These are phyloP conservation scores for Vachellia collinsii DNA, from an alignment of 306 rosid genomes.

Conservation along the genomic window DNA sequence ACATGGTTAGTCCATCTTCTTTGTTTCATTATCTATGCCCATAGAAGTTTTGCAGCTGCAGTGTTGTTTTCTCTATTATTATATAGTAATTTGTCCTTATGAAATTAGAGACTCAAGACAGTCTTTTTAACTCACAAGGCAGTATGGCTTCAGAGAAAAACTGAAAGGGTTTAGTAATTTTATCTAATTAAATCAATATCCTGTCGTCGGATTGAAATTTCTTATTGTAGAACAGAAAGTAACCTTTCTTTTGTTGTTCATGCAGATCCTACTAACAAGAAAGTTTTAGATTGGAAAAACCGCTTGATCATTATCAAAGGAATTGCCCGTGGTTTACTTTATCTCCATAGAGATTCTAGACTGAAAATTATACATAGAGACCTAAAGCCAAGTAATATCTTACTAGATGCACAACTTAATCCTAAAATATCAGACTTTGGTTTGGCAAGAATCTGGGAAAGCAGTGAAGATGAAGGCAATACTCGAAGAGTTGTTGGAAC, in stretches of 20 bases:
- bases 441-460: background rate
- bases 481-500: slow-evolving; percentile 15
- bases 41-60: background rate
- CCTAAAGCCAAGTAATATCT: background rate
- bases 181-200: background rate
- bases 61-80: background rate
- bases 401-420: background rate
- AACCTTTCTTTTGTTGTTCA: background rate
- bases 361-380: background rate
- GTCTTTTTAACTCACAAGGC: background rate
- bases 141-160: background rate
- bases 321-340: background rate
- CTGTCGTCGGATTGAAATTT: background rate
- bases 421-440: background rate
- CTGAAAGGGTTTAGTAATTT: background rate
- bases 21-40: background rate
- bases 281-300: background rate
- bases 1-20: background rate
- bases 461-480: background rate
- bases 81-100: background rate
- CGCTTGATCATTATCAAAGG: background rate
- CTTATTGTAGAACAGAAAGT: background rate
- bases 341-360: slow-evolving; percentile 4
- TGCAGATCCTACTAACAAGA: background rate
- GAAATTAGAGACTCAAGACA: background rate